A percentile compares a stretch with the other conserved stretches of the same genome.
phyloP scores from a whole-genome alignment of 2,329 filamentous ascomycete genomes.

The Cordyceps javanica region DNA sequence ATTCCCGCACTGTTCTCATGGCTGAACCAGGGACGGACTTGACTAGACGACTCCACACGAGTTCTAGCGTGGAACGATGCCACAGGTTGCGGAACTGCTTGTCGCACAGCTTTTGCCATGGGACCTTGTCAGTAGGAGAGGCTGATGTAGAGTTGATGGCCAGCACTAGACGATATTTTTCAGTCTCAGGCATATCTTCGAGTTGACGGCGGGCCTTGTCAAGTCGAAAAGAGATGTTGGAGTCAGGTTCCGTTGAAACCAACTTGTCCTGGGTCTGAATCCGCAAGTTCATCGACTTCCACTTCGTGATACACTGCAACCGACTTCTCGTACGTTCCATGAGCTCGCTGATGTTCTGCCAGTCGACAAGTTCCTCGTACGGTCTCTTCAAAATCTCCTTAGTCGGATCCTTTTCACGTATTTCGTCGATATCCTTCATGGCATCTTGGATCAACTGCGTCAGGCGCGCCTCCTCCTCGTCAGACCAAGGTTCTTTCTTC shows the following conservation, averaged over 20 bases:
- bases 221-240: conserved; percentile 34
- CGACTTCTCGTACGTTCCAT: conserved; percentile 58
- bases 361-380: conserved; percentile 54
- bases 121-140: conserved; percentile 33
- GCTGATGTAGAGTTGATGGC: conserved; percentile 37
- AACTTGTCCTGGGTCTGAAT: conserved; percentile 28
- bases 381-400: conserved; percentile 13
- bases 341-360: conserved; percentile 55
- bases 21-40: conserved; percentile 27
- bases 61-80: conserved; percentile 30
- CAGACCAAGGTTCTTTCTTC: conserved; percentile 51
- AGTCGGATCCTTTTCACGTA: conserved; percentile 27
- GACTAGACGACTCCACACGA: conserved; percentile 35
- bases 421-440: conserved; percentile 40
- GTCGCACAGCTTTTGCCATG: conserved; percentile 41
- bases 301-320: conserved; percentile 64
- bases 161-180: conserved; percentile 38
- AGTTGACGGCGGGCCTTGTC: conserved; percentile 38
- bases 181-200: conserved; percentile 34
- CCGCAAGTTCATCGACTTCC: conserved; percentile 43
- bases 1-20: conserved; percentile 27
- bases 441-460: conserved; percentile 46
- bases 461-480: conserved; percentile 51
- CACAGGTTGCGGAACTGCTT: conserved; percentile 34
- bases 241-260: conserved; percentile 26